Evolutionary conservation across 192 early-diverging fungal genomes (phyloP).

Genomic region (Coemansia sp.): DNA sequence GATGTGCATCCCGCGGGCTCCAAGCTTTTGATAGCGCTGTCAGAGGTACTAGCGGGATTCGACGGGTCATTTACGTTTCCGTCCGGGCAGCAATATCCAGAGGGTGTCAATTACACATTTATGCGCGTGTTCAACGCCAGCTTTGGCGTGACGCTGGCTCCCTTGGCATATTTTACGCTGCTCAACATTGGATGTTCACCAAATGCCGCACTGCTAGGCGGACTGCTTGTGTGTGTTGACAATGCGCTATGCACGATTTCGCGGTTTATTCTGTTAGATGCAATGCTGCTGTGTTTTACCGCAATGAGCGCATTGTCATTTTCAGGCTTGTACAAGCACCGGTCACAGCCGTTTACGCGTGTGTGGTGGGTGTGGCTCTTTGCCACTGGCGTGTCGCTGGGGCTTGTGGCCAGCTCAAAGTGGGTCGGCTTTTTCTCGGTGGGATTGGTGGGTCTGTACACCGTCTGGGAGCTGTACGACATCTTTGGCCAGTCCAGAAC

Average conservation of each 20-base stretch:
- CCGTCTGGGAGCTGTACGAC: conserved; percentile 91
- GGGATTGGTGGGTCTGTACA: conserved; percentile 87
- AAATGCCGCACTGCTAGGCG: conserved; percentile 70
- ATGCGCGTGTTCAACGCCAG: conserved; percentile 89
- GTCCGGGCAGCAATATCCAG: conserved; percentile 77
- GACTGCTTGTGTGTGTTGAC: conserved; percentile 78
- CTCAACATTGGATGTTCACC: conserved; percentile 69
- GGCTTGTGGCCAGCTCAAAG: conserved; percentile 86
- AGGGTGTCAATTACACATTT: conserved; percentile 74
- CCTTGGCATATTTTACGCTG: conserved; percentile 87
- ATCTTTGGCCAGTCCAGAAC: conserved; percentile 75
- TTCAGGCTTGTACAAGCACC: conserved; percentile 73
- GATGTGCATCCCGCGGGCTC: conserved; percentile 98
- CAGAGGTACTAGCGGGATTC: conserved; percentile 80
- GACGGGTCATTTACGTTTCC: conserved; percentile 86
- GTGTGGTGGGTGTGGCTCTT: conserved; percentile 90
- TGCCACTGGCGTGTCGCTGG: conserved; percentile 84
- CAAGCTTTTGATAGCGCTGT: conserved; percentile 90
- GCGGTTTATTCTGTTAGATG: conserved; percentile 92
- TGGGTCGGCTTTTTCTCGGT: conserved; percentile 96
- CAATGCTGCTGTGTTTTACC: conserved; percentile 93
- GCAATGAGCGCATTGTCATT: conserved; percentile 65
- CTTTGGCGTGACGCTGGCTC: conserved; percentile 86
- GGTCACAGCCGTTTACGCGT: conserved; percentile 71
- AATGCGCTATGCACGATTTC: conserved; percentile 66